Evolutionary conservation across 257 asterid species (phyloP).

Genomic region (Coffea eugenioides): DNA sequence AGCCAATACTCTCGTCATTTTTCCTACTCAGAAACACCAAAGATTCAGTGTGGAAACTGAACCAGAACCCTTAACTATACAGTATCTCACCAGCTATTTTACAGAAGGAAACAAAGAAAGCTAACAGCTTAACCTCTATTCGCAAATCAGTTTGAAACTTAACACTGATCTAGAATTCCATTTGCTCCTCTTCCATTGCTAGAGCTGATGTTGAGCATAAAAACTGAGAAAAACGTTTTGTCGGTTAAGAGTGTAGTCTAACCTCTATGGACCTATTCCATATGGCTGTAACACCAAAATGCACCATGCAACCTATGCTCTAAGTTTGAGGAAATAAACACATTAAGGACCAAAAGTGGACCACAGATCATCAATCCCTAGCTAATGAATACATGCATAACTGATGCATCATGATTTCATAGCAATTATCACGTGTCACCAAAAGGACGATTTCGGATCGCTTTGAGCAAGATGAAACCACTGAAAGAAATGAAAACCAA

Average conservation of each 20-base stretch:
- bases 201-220: neutral
- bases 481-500: constrained; percentile 28
- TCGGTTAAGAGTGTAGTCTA: neutral
- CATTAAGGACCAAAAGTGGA: neutral
- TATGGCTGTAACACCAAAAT: neutral
- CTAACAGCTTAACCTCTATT: no score
- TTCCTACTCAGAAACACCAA: neutral
- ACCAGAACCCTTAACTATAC: neutral
- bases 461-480: neutral
- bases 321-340: neutral
- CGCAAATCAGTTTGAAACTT: neutral
- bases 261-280: neutral
- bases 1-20: neutral
- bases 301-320: neutral
- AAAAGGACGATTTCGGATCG: no score
- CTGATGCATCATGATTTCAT: neutral
- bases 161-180: neutral
- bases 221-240: neutral
- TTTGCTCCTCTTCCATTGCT: neutral
- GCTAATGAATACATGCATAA: neutral
- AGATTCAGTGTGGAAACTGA: neutral
- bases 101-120: neutral
- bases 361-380: neutral
- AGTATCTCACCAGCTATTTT: neutral
- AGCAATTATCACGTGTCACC: no score